phyloP scores from a whole-genome alignment of 768 basidiomycete genomes.

The Chalciporus piperatus region DNA sequence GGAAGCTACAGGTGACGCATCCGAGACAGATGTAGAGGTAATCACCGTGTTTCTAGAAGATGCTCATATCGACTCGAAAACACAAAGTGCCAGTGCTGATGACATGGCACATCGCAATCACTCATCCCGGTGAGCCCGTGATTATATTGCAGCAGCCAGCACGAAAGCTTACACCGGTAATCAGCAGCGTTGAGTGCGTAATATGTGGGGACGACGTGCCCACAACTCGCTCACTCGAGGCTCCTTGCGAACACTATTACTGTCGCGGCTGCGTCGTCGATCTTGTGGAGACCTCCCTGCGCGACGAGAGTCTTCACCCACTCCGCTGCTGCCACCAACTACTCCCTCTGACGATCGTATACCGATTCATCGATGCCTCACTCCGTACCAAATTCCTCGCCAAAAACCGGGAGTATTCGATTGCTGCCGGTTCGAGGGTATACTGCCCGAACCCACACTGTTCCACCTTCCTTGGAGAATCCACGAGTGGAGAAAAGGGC shows the following conservation, averaged over 20 bases:
- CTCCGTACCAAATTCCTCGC: conserved; percentile 33
- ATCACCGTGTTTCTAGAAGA: background rate
- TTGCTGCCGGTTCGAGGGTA: conserved; percentile 40
- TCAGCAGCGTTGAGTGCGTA: conserved; percentile 28
- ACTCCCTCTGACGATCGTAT: conserved; percentile 29
- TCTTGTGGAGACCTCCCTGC: conserved; percentile 40
- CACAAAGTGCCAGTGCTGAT: too few relatives aligned
- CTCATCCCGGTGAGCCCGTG: conserved; percentile 1
- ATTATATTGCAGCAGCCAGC: background rate
- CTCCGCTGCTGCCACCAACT: conserved; percentile 47
- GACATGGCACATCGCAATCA: too few relatives aligned
- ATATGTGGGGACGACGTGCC: conserved; percentile 40
- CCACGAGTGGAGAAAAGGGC: conserved; percentile 5
- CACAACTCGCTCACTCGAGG: conserved; percentile 28
- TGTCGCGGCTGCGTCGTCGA: conserved; percentile 42
- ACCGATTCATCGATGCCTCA: conserved; percentile 27
- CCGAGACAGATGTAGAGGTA: background rate
- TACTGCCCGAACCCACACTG: conserved; percentile 51
- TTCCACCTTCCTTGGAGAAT: conserved; percentile 51
- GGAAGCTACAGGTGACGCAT: background rate
- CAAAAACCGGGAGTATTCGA: conserved; percentile 48
- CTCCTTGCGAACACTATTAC: conserved; percentile 47
- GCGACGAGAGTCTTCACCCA: conserved; percentile 52
- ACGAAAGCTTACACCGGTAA: too few relatives aligned
- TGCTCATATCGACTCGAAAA: background rate